These are phyloP conservation scores for Pachysandra terminalis DNA, from an alignment of 164 flowering plant species.

Conservation along the genomic window DNA sequence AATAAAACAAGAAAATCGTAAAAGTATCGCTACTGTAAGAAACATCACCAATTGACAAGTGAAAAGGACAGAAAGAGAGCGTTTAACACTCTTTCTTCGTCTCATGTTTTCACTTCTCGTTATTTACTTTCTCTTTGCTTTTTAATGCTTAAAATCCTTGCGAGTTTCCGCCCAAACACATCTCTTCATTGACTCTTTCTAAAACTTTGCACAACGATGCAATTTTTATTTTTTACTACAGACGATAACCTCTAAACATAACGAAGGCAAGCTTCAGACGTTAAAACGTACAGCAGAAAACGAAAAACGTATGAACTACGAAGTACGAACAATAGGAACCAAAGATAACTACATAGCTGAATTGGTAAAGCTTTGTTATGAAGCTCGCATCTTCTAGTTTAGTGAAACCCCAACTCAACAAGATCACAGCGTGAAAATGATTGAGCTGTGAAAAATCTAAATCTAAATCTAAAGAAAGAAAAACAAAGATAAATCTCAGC, in stretches of 20 bases:
- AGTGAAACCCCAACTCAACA: slow-evolving; percentile 8
- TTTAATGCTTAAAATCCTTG: too few species aligned
- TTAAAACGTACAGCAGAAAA: background rate
- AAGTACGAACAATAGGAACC: background rate
- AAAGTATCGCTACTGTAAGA: background rate
- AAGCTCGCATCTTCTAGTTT: background rate
- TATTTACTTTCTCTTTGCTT: too few species aligned
- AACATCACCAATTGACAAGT: background rate
- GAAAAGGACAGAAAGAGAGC: background rate
- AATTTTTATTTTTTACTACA: background rate
- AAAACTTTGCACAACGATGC: background rate
- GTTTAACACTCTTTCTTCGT: background rate
- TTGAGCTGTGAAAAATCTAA: background rate
- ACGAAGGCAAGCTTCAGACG: background rate
- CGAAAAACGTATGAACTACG: background rate
- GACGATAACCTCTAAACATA: background rate
- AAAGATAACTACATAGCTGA: too few species aligned
- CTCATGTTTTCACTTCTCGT: background rate
- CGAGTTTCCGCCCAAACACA: background rate
- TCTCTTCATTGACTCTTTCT: background rate
- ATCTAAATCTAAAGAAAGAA: too few species aligned
- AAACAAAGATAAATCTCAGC: too few species aligned
- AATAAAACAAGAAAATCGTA: background rate
- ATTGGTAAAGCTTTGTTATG: background rate
- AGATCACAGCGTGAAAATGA: background rate